Evolutionary conservation across 1,284 basidiomycete species (phyloP).

Genomic region (Microbotryum saponariae): DNA sequence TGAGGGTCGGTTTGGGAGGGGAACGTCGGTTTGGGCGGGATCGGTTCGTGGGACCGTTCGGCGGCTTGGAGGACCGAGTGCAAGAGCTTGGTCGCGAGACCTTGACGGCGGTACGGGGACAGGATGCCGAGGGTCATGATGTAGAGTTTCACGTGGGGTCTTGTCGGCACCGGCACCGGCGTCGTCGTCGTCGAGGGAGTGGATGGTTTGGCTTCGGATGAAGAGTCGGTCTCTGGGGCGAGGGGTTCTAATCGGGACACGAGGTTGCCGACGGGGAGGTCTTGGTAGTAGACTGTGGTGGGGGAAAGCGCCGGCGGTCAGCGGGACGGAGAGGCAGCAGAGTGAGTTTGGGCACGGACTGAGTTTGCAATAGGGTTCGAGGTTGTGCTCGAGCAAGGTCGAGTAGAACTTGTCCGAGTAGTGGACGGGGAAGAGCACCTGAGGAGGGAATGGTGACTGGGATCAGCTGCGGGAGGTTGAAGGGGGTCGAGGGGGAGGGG

Average conservation of each 20-base stretch:
- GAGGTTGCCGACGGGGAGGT: conserved; percentile 42
- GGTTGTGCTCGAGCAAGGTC: conserved; percentile 17
- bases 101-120: conserved; percentile 42
- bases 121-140: conserved; percentile 45
- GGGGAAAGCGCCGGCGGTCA: too few species aligned
- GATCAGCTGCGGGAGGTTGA: not conserved
- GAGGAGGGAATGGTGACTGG: not conserved
- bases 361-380: conserved; percentile 33
- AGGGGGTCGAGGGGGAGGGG: not conserved
- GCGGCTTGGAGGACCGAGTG: conserved; percentile 39
- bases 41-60: conserved; percentile 33
- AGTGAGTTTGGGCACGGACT: conserved; percentile 1
- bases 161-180: not conserved
- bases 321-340: not conserved
- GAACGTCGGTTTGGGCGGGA: not conserved
- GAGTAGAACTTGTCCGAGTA: conserved; percentile 35
- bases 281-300: conserved; percentile 41
- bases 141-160: conserved; percentile 37
- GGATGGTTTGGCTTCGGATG: not conserved
- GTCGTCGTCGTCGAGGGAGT: not conserved
- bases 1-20: not conserved
- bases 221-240: conserved; percentile 16
- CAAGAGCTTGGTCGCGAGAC: conserved; percentile 40
- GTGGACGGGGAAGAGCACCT: conserved; percentile 32
- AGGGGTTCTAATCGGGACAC: conserved; percentile 39